Percentiles rank a stretch among this genome's conserved stretches.
phyloP scores from a whole-genome alignment of 768 basidiomycete genomes.

The Pholiota conissans region DNA sequence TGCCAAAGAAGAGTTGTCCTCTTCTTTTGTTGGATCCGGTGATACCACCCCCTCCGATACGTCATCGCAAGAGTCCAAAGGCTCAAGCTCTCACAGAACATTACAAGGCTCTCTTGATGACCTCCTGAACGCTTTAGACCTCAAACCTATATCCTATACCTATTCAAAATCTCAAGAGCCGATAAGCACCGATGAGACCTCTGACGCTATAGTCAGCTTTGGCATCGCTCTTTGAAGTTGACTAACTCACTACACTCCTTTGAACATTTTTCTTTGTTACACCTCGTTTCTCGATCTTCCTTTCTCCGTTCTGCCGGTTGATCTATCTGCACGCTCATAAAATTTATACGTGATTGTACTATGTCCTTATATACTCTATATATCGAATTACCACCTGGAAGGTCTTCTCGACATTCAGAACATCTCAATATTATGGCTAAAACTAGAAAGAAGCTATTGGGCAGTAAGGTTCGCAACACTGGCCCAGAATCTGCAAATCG shows the following conservation, averaged over 20 bases:
- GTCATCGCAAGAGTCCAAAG: neutral
- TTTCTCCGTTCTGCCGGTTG: neutral
- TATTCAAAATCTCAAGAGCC: too few species aligned
- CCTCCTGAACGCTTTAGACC: neutral
- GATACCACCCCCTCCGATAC: neutral
- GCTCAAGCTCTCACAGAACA: neutral
- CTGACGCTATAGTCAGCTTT: neutral
- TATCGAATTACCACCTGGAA: too few species aligned
- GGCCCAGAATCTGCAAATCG: conserved; percentile 8
- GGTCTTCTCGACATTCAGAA: too few species aligned
- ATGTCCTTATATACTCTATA: too few species aligned
- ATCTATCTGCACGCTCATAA: too few species aligned
- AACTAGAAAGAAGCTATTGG: too few species aligned
- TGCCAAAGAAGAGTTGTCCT: neutral
- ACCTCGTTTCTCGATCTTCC: too few species aligned
- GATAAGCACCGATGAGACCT: neutral
- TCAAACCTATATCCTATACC: neutral
- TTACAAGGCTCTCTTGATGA: neutral
- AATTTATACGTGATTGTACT: too few species aligned
- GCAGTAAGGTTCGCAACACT: conserved; percentile 7
- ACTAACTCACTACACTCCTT: neutral
- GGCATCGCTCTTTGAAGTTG: neutral
- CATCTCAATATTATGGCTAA: too few species aligned
- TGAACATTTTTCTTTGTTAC: too few species aligned
- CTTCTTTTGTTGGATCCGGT: too few species aligned